Base-by-base conservation (phyloP, 495 filamentous ascomycete genomes). In the Terfezia boudieri region DNA sequence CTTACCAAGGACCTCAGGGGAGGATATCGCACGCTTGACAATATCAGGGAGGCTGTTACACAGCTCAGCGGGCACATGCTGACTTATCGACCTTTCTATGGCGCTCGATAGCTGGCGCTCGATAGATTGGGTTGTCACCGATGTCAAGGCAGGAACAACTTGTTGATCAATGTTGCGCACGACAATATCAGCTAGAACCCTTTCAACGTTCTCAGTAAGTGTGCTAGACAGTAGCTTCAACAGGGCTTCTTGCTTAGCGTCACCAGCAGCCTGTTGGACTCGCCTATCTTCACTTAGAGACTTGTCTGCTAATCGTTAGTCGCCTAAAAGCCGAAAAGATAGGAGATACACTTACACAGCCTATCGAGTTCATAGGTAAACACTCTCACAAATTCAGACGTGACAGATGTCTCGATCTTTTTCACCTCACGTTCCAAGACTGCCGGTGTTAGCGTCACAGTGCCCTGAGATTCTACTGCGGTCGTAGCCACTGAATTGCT, bases 161-260 rank as follows among this genome's bases (percentile, higher is more conserved):
- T 70, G 71, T 37, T 73, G 68, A 60, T 81, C 72, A 58, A 89
- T 84, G 64, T 76, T 78, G 46, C 70, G 67, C 26, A 71, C 73
- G 52, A 94, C 76, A 55, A 92, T 81, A 32, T 75, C 76, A 26
- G 76, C 69, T 36, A 94, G 73, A 23, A 80, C 82, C 60, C 80
- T 76, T 65, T 95, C 86, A 35, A 92, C 84, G 58, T 95, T 96
- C 49, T 90, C 81, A 17, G 85, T 83, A 17, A 99, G 72, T 11
- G 90, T 89, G 52, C 76, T 79, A 1, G 86, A 90, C 9, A 99
- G 84, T 48, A 94, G 73, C 20, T 85, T 82, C 52, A 99, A 74
- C 36, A 99, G 71, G 55, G 82, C 79, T 54, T 87, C 81, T 58
- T 84, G 82, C 57, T 79, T 80, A n/a, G 78, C 75, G 37, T 70